A percentile compares a stretch with the other conserved stretches of the same genome.
Evolutionary conservation across 495 filamentous ascomycete species (phyloP).

Genomic region (Penicillium atrosanguineum): DNA sequence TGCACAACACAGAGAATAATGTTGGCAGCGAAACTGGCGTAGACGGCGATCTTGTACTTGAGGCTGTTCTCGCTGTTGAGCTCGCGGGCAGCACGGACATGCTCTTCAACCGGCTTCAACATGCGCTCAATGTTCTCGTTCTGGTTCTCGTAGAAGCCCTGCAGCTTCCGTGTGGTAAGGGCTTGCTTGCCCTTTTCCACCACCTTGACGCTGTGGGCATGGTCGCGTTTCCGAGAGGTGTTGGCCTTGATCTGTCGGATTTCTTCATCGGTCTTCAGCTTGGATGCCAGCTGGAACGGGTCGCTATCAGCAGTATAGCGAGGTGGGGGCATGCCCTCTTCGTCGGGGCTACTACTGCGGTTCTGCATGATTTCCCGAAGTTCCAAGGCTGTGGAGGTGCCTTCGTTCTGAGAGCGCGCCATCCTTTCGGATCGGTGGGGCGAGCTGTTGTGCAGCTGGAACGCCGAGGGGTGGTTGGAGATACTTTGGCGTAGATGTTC

Average conservation of each 20-base stretch:
- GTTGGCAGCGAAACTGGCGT: conserved; percentile 87
- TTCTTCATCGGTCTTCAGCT: conserved; percentile 74
- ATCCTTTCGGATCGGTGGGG: conserved; percentile 22
- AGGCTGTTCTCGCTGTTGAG: conserved; percentile 77
- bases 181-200: conserved; percentile 27
- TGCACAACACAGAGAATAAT: conserved; percentile 75
- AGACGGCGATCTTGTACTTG: conserved; percentile 84
- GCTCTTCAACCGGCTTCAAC: conserved; percentile 91
- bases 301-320: conserved; percentile 65
- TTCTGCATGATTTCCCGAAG: conserved; percentile 20
- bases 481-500: conserved; percentile 40
- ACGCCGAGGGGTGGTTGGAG: conserved; percentile 32
- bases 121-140: conserved; percentile 91
- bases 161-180: conserved; percentile 58
- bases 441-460: conserved; percentile 22
- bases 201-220: conserved; percentile 35
- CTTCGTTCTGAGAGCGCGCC: conserved; percentile 28
- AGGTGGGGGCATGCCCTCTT: conserved; percentile 64
- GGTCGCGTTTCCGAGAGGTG: conserved; percentile 72
- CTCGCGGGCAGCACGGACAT: conserved; percentile 74
- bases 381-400: conserved; percentile 38
- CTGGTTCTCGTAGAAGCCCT: conserved; percentile 85
- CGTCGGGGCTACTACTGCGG: conserved; percentile 46
- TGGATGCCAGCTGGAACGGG: conserved; percentile 76
- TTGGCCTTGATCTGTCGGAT: conserved; percentile 80